Evolutionary conservation across 768 basidiomycete genomes (phyloP).

Genomic region (Hemileccinum impolitum): DNA sequence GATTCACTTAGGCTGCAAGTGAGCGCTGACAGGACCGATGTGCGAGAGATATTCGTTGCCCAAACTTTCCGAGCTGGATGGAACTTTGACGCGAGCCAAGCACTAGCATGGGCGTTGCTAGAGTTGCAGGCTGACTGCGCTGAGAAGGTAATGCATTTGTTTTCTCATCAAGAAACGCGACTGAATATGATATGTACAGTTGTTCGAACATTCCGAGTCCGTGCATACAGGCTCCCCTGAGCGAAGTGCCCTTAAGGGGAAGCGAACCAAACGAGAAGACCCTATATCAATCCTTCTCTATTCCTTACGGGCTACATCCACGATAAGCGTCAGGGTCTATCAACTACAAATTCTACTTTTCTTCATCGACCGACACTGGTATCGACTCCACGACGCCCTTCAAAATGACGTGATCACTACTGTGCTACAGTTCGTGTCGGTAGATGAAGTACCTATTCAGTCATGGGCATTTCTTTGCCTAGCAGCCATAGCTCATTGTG

Average conservation of each 20-base stretch:
- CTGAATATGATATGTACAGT: constrained; percentile 34
- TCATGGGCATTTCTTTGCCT: constrained; percentile 85
- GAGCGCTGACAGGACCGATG: constrained; percentile 16
- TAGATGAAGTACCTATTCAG: constrained; percentile 64
- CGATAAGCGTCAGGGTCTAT: constrained; percentile 40
- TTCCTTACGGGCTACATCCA: constrained; percentile 38
- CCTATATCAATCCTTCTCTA: constrained; percentile 56
- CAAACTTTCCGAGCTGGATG: constrained; percentile 70
- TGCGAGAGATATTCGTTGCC: constrained; percentile 50
- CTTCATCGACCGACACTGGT: constrained; percentile 79
- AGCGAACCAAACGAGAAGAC: constrained; percentile 54
- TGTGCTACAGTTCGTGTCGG: constrained; percentile 58
- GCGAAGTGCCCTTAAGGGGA: constrained; percentile 35
- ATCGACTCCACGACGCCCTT: constrained; percentile 51
- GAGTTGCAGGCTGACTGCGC: constrained; percentile 81
- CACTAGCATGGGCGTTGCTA: constrained; percentile 73
- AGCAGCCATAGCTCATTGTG: constrained; percentile 63
- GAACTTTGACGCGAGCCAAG: constrained; percentile 67
- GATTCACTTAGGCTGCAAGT: constrained; percentile 60
- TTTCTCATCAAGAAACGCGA: background rate
- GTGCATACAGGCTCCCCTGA: constrained; percentile 36
- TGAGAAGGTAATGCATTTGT: constrained; percentile 46
- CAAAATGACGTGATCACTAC: constrained; percentile 53
- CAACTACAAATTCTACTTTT: constrained; percentile 80
- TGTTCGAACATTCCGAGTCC: constrained; percentile 63